Evolutionary conservation across 75 land plant species (phyloP).

Genomic region (Adiantum capillusveneris): DNA sequence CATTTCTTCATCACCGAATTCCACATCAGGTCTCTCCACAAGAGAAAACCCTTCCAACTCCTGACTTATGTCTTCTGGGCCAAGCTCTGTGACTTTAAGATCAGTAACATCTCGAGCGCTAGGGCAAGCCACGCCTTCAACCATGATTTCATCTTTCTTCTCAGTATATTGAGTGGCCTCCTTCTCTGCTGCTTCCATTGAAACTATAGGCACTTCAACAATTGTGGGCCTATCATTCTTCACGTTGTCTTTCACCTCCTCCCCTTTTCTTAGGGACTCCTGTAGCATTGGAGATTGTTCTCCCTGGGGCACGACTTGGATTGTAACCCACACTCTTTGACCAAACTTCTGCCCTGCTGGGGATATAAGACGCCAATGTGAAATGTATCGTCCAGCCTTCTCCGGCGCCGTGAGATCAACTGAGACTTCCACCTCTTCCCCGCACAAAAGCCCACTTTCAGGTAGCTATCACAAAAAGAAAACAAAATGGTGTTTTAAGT

Average conservation of each 20-base stretch:
- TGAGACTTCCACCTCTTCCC: slow-evolving; percentile 61
- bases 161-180: not conserved
- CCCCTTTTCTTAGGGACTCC: slow-evolving; percentile 12
- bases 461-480: slow-evolving; percentile 58
- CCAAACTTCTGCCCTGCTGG: slow-evolving; percentile 85
- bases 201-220: not conserved
- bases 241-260: not conserved
- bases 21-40: slow-evolving; percentile 22
- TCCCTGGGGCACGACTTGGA: slow-evolving; percentile 54
- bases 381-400: slow-evolving; percentile 68
- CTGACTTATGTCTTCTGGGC: slow-evolving; percentile 7
- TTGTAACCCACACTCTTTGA: slow-evolving; percentile 85
- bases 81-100: slow-evolving; percentile 5
- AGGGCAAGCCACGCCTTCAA: not conserved
- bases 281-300: slow-evolving; percentile 19
- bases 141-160: not conserved
- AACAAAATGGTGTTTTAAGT: not conserved
- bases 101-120: slow-evolving; percentile 1
- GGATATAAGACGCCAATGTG: slow-evolving; percentile 76
- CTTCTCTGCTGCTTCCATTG: not conserved
- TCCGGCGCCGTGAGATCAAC: slow-evolving; percentile 79
- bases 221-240: not conserved
- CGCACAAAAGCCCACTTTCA: slow-evolving; percentile 43
- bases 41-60: slow-evolving; percentile 26
- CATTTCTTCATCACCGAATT: not conserved